These are phyloP conservation scores for Eutrema heterophyllum DNA, from an alignment of 345 rosid species.

Conservation along the genomic window DNA sequence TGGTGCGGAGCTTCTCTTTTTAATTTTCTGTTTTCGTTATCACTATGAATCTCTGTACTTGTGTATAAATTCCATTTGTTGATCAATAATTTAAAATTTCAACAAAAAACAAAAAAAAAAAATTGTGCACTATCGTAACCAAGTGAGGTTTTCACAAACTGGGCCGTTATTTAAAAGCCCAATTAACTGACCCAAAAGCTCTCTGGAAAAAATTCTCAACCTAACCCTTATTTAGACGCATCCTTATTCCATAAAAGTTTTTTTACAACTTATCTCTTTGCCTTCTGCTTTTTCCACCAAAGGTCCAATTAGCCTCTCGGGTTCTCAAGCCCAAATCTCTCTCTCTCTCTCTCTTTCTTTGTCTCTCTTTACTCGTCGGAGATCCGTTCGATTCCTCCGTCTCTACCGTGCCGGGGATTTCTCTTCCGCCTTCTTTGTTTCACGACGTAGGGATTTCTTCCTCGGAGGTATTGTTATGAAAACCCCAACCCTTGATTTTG, in stretches of 20 bases:
- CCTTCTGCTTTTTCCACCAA: not conserved
- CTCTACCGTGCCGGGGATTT: conserved; percentile 42
- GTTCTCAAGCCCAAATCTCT: conserved; percentile 49
- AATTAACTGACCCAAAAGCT: not conserved
- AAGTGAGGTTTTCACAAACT: not conserved
- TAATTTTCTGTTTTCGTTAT: too few relatives aligned
- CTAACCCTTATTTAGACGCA: conserved; percentile 11
- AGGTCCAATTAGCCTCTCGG: conserved; percentile 53
- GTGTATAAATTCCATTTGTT: too few relatives aligned
- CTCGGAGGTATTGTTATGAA: conserved; percentile 9
- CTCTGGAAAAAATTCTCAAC: not conserved
- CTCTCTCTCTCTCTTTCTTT: not conserved
- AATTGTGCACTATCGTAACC: too few relatives aligned
- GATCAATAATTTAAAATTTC: too few relatives aligned
- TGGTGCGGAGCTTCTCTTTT: too few relatives aligned
- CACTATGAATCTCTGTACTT: too few relatives aligned
- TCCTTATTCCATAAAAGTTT: not conserved
- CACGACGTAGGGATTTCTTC: not conserved
- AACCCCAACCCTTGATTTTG: not conserved
- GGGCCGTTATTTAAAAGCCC: not conserved
- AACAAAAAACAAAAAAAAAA: too few relatives aligned
- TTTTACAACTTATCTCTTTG: not conserved
- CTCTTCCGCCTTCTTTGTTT: not conserved
- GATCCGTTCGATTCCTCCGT: not conserved
- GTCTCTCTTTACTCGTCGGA: not conserved